These are phyloP conservation scores for Leishmania lainsoni DNA, from an alignment of 208 protist species.

Conservation along the genomic window DNA sequence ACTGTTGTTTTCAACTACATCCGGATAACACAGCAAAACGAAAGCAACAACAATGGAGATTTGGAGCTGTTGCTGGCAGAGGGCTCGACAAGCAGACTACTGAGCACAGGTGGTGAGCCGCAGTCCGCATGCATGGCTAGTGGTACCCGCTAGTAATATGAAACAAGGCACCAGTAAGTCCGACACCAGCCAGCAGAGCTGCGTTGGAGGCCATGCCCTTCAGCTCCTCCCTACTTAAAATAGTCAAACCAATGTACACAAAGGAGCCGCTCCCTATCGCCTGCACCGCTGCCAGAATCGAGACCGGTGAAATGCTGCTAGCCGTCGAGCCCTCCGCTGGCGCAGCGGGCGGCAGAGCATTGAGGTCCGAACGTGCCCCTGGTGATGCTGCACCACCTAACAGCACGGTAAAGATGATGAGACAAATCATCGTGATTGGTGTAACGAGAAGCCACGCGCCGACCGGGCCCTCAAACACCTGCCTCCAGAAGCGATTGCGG, in stretches of 20 bases:
- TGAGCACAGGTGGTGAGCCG: neutral
- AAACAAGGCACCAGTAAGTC: constrained; percentile 36
- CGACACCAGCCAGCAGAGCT: constrained; percentile 45
- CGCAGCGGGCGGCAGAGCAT: neutral
- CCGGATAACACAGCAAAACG: neutral
- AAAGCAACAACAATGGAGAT: neutral
- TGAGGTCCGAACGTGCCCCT: neutral
- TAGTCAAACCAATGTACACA: constrained; percentile 55
- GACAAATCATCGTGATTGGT: constrained; percentile 40
- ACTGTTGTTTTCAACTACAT: neutral
- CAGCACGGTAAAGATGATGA: neutral
- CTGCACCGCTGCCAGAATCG: constrained; percentile 35
- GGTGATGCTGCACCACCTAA: neutral
- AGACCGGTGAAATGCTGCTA: neutral
- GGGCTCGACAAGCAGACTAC: neutral
- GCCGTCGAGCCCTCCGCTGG: neutral
- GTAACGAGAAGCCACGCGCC: constrained; percentile 52
- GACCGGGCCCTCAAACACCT: constrained; percentile 26
- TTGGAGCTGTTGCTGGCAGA: neutral
- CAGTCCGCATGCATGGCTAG: neutral
- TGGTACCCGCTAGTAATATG: constrained; percentile 16
- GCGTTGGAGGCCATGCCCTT: constrained; percentile 30
- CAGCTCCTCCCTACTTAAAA: constrained; percentile 59
- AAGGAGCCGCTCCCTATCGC: constrained; percentile 74
- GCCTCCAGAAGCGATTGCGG: constrained; percentile 22